Percentiles rank a stretch among this genome's conserved stretches.
Conservation (phyloP, 2,329 filamentous ascomycete genomes). For the Neoscytalidium dimidiatum region DNA sequence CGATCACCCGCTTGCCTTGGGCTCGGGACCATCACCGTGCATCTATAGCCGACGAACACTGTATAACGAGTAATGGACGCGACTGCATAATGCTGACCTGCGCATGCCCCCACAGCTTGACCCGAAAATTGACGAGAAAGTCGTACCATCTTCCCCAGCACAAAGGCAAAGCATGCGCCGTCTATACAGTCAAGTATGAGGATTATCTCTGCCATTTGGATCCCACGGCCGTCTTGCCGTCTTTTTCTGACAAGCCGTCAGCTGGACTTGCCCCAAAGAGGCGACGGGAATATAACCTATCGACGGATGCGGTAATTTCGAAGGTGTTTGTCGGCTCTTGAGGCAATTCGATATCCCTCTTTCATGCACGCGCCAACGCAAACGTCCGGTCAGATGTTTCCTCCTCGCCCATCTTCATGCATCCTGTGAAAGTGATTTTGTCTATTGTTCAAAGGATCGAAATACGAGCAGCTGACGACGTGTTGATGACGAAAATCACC, state of each 20-base stretch:
- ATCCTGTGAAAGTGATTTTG: no score
- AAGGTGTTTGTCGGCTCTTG: neutral
- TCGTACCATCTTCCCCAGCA: neutral
- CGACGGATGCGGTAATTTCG: neutral
- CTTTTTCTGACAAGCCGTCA: neutral
- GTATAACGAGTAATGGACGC: neutral
- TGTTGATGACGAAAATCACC: no score
- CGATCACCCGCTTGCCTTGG: constrained; percentile 4
- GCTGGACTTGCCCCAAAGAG: neutral
- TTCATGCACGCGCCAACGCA: neutral
- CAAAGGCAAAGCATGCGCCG: neutral
- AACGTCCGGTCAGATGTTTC: neutral
- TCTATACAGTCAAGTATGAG: neutral
- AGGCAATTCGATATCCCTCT: neutral
- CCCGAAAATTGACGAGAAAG: neutral
- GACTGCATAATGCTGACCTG: neutral
- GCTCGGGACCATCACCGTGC: constrained; percentile 6
- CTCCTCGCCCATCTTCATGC: no score
- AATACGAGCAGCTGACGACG: no score
- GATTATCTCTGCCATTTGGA: neutral
- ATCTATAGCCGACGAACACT: neutral
- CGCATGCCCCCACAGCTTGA: neutral
- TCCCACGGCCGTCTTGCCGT: no score
- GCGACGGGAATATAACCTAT: neutral
- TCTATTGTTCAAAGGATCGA: no score